These are phyloP conservation scores for Phytophthora megakarya DNA, from an alignment of 352 stramenopile species.

Conservation along the genomic window DNA sequence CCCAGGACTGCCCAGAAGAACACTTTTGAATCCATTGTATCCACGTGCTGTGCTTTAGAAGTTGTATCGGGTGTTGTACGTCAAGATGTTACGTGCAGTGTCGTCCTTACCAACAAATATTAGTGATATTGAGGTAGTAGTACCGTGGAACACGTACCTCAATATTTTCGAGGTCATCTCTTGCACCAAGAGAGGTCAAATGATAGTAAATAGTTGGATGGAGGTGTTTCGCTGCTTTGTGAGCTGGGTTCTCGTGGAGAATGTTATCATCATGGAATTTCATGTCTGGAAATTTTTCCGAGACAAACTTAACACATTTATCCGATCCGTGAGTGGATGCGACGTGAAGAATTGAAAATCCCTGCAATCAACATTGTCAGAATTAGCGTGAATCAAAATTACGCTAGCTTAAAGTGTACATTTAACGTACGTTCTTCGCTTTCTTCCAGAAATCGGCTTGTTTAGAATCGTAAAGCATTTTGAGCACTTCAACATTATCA, in stretches of 20 bases:
- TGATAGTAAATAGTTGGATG: slow-evolving; percentile 53
- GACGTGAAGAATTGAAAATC: slow-evolving; percentile 63
- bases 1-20: no score
- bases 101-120: slow-evolving; percentile 34
- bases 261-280: slow-evolving; percentile 43
- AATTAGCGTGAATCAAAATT: not conserved
- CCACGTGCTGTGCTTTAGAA: no score
- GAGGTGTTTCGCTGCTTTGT: slow-evolving; percentile 62
- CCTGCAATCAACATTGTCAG: slow-evolving; percentile 26
- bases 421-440: slow-evolving; percentile 48
- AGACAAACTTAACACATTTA: slow-evolving; percentile 56
- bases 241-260: slow-evolving; percentile 57
- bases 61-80: no score
- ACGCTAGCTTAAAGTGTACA: not conserved
- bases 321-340: slow-evolving; percentile 50
- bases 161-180: slow-evolving; percentile 60
- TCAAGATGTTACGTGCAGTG: slow-evolving; percentile 35
- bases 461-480: slow-evolving; percentile 40
- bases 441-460: slow-evolving; percentile 55
- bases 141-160: slow-evolving; percentile 38
- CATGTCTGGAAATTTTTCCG: slow-evolving; percentile 40
- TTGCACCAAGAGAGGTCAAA: slow-evolving; percentile 37
- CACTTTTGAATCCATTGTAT: no score
- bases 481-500: slow-evolving; percentile 60
- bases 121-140: not conserved